These are phyloP conservation scores for Trametes versicolor DNA, from an alignment of 1,284 basidiomycete genomes.

Conservation along the genomic window DNA sequence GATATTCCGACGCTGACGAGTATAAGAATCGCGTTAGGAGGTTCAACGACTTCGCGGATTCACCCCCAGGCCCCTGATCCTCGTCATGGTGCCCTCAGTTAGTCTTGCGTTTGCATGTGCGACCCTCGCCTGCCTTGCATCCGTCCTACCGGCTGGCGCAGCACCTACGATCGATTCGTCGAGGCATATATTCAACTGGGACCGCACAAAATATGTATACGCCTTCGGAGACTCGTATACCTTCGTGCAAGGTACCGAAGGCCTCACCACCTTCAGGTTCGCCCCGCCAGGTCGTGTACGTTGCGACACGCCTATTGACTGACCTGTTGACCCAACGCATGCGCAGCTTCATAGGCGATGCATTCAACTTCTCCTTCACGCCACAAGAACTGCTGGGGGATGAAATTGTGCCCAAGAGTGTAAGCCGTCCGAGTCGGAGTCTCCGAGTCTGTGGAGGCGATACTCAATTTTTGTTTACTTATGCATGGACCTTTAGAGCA, in stretches of 20 bases:
- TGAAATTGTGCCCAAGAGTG: conserved; percentile 58
- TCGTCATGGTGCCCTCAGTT: not conserved
- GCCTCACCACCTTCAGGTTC: conserved; percentile 60
- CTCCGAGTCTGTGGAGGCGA: no score
- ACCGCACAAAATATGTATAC: conserved; percentile 53
- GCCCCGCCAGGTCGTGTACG: not conserved
- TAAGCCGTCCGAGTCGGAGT: conserved; percentile 40
- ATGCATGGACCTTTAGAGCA: conserved; percentile 49
- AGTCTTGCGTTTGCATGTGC: not conserved
- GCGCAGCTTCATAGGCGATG: conserved; percentile 65
- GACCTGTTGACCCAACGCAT: not conserved
- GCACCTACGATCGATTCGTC: not conserved
- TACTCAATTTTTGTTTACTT: not conserved
- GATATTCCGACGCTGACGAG: not conserved
- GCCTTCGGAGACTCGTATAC: conserved; percentile 67
- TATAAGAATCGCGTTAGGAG: not conserved
- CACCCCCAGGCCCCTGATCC: not conserved
- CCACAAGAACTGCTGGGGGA: conserved; percentile 53
- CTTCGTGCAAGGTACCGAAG: conserved; percentile 60
- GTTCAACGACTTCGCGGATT: not conserved
- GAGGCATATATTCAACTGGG: conserved; percentile 48
- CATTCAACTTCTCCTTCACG: conserved; percentile 53
- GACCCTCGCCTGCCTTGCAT: not conserved
- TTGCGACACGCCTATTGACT: not conserved
- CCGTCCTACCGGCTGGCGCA: not conserved